phyloP scores from a whole-genome alignment of 176 grass and related monocot species.

The Chloris gayana region DNA sequence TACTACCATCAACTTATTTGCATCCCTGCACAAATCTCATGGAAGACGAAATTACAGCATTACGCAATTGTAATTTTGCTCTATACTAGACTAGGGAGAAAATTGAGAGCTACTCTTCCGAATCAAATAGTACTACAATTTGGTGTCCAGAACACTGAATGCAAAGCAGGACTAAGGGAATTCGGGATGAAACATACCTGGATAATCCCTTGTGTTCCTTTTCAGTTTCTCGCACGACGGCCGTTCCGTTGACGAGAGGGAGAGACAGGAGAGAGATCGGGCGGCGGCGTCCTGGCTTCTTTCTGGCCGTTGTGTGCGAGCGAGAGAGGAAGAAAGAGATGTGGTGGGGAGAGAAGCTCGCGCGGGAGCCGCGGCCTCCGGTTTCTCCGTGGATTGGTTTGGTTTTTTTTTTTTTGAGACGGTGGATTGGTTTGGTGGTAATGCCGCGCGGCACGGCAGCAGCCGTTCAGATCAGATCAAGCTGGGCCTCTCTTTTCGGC shows the following conservation, averaged over 20 bases:
- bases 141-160: neutral
- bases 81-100: neutral
- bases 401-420: too few relatives aligned
- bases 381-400: too few relatives aligned
- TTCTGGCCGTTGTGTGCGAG: neutral
- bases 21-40: too few relatives aligned
- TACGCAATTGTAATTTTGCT: too few relatives aligned
- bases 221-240: neutral
- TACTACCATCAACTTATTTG: too few relatives aligned
- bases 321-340: neutral
- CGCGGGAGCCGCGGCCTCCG: slow-evolving; percentile 40
- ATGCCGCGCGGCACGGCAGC: too few relatives aligned
- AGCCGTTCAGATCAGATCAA: neutral
- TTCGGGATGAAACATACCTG: slow-evolving; percentile 11
- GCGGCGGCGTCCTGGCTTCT: neutral
- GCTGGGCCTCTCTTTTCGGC: neutral
- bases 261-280: neutral
- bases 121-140: neutral
- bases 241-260: slow-evolving; percentile 14
- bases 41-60: too few relatives aligned
- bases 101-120: too few relatives aligned
- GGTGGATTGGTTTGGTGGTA: neutral
- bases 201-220: slow-evolving; percentile 4
- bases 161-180: neutral
- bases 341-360: slow-evolving; percentile 54